These are phyloP conservation scores for Hypoxylon sp. DNA, from an alignment of 2,329 filamentous ascomycete genomes.

Conservation along the genomic window DNA sequence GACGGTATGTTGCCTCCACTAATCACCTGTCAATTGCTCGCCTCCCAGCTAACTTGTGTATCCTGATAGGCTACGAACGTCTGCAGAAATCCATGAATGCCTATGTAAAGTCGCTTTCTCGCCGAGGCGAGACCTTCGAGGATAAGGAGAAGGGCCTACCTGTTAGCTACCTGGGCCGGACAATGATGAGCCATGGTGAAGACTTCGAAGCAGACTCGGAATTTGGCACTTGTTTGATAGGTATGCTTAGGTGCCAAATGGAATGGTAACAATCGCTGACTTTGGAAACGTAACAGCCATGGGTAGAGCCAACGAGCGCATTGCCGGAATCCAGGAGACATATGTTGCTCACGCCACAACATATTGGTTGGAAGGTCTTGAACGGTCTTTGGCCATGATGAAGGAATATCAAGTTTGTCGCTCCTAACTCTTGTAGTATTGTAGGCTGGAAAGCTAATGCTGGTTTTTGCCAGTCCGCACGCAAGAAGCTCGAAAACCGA, in stretches of 20 bases:
- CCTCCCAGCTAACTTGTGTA: slow-evolving; percentile 33
- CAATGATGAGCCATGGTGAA: slow-evolving; percentile 90
- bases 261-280: slow-evolving; percentile 9
- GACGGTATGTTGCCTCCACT: slow-evolving; percentile 75
- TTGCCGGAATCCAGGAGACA: slow-evolving; percentile 87
- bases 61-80: slow-evolving; percentile 84
- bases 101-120: slow-evolving; percentile 90
- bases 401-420: slow-evolving; percentile 91
- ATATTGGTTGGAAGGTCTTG: slow-evolving; percentile 92
- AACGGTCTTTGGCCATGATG: slow-evolving; percentile 92
- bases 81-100: slow-evolving; percentile 87
- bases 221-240: slow-evolving; percentile 87
- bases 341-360: slow-evolving; percentile 84
- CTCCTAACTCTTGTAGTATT: background rate
- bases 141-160: slow-evolving; percentile 91
- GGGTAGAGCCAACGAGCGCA: slow-evolving; percentile 88
- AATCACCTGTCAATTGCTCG: slow-evolving; percentile 14
- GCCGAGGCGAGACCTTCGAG: slow-evolving; percentile 82
- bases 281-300: slow-evolving; percentile 65
- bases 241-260: slow-evolving; percentile 59
- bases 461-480: slow-evolving; percentile 67
- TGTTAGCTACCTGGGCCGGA: slow-evolving; percentile 82
- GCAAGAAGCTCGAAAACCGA: slow-evolving; percentile 94
- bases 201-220: slow-evolving; percentile 94
- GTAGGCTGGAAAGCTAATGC: slow-evolving; percentile 33